Evolutionary conservation across 805 yeast genomes (phyloP).

Genomic region (Saccharomycopsis sp.): DNA sequence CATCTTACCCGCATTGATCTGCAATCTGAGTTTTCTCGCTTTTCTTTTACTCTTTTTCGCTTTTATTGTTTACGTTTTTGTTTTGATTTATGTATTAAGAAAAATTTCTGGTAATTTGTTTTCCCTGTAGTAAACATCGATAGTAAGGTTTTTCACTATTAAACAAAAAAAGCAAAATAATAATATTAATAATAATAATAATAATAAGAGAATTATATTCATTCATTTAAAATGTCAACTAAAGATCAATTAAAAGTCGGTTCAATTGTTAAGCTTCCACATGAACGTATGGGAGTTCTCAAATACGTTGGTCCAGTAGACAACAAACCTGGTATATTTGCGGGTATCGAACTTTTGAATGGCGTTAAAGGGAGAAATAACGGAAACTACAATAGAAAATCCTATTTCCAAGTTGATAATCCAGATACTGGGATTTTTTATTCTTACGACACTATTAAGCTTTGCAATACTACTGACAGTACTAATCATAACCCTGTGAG

Average conservation of each 20-base stretch:
- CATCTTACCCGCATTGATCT: too few species aligned
- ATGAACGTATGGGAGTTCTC: slow-evolving; percentile 61
- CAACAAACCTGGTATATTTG: slow-evolving; percentile 68
- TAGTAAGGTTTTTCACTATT: too few species aligned
- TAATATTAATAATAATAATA: too few species aligned
- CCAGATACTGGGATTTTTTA: slow-evolving; percentile 75
- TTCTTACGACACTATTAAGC: slow-evolving; percentile 36
- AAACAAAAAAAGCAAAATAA: too few species aligned
- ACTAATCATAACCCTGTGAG: neutral
- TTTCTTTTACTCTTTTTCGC: too few species aligned
- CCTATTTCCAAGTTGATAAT: slow-evolving; percentile 56
- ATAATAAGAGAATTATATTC: too few species aligned
- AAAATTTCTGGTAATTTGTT: too few species aligned
- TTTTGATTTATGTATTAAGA: too few species aligned
- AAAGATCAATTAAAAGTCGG: slow-evolving; percentile 13
- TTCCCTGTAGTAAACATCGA: too few species aligned
- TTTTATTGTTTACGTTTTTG: too few species aligned
- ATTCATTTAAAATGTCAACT: slow-evolving; percentile 2
- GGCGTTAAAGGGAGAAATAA: slow-evolving; percentile 69
- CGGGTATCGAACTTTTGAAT: slow-evolving; percentile 76
- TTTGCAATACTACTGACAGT: slow-evolving; percentile 3
- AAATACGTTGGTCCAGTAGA: slow-evolving; percentile 67
- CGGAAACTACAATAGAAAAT: slow-evolving; percentile 70
- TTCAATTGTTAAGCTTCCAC: slow-evolving; percentile 45
- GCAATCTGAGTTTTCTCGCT: too few species aligned